Base-by-base conservation (phyloP, 768 basidiomycete species). In the Trametes cinnabarina region DNA sequence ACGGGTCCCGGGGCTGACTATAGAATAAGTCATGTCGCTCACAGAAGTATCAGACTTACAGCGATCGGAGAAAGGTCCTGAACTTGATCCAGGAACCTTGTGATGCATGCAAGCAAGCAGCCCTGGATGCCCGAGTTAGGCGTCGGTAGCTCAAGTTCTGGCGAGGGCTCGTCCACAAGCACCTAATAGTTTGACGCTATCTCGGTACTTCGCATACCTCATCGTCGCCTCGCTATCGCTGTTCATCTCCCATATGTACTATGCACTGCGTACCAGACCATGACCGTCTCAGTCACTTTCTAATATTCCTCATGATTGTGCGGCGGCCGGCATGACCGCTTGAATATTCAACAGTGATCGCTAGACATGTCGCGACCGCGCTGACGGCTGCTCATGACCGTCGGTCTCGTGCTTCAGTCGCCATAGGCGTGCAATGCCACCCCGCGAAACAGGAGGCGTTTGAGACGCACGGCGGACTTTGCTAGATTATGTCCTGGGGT, bases 1-100 rank as follows among this genome's bases (percentile, higher is more conserved):
- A 44, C 57, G 22, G 17, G 34, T 39, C 23, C 34, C 22, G 37
- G 47, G 26, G 25, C 23, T 34, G 22, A 8, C 37, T n/a, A n/a
- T n/a, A n/a, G n/a, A n/a, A n/a, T n/a, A n/a, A n/a, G n/a, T n/a
- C n/a, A 7, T 34, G 34, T 44, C 41, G n/a, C 39, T 43, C 19
- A 44, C 25, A 39, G 46, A 47, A 39, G 20, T n/a, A 10, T 11
- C 56, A 67, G 64, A 64, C 61, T 25, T 68, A 64, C 58, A 58
- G 61, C 47, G 85, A 87, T 63, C 67, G 82, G 37, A 77, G 81
- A 52, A 77, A 79, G 39, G 83, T 89, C 37, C 72, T 79, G 57
- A 90, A 83, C 68, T 75, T 88, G 69, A 85, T 89, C 63, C 86
- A 86, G 63, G 78, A 79, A 56, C 74, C 80, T 55, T 88, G 87